Evolutionary conservation across 2,329 filamentous ascomycete genomes (phyloP).

Genomic region (Stachybotrys echinatus): DNA sequence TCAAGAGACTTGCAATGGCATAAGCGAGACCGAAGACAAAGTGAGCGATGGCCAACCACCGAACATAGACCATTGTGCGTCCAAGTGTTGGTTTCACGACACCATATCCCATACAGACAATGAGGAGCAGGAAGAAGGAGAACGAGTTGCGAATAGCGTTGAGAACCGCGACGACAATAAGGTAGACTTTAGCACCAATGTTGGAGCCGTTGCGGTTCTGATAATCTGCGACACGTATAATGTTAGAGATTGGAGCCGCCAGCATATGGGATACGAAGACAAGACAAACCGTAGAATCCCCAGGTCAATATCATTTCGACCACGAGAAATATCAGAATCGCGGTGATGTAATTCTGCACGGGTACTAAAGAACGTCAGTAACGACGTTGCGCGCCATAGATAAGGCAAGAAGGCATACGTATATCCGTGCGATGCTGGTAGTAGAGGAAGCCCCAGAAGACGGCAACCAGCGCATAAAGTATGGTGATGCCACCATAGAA

Average conservation of each 20-base stretch:
- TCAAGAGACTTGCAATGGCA: conserved; percentile 79
- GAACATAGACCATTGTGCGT: conserved; percentile 89
- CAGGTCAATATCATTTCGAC: conserved; percentile 97
- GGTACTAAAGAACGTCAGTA: conserved; percentile 52
- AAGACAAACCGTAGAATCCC: conserved; percentile 80
- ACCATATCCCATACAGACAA: conserved; percentile 99
- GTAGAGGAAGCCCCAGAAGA: conserved; percentile 89
- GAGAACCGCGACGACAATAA: conserved; percentile 86
- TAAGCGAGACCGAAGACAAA: conserved; percentile 95
- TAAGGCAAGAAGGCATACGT: conserved; percentile 39
- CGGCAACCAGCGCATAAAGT: conserved; percentile 80
- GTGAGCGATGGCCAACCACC: conserved; percentile 84
- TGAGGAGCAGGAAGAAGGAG: conserved; percentile 94
- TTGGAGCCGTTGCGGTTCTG: conserved; percentile 87
- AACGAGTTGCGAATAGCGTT: conserved; percentile 96
- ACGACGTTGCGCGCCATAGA: neutral
- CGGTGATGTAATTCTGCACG: conserved; percentile 98
- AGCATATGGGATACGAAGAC: neutral
- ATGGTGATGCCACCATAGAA: conserved; percentile 96
- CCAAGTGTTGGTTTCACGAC: conserved; percentile 93
- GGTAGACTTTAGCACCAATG: conserved; percentile 73
- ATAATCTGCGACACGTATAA: conserved; percentile 57
- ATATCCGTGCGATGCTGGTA: conserved; percentile 93
- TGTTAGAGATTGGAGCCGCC: conserved; percentile 24
- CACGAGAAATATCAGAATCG: conserved; percentile 89